Evolutionary conservation across 2,329 filamentous ascomycete genomes (phyloP).

Genomic region (Colletotrichum simmondsii): DNA sequence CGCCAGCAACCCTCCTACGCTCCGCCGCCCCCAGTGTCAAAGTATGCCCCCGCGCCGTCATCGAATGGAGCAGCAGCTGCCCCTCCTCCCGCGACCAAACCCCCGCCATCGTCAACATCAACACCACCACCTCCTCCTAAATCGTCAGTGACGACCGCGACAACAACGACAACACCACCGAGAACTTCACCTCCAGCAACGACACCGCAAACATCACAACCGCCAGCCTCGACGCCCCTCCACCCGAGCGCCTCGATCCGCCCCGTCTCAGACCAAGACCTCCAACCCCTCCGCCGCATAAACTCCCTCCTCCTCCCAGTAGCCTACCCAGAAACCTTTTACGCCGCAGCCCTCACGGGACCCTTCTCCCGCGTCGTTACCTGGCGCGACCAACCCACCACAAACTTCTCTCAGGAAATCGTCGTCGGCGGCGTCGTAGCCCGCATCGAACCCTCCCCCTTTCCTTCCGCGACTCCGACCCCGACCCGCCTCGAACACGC

Average conservation of each 20-base stretch:
- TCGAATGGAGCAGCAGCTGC: slow-evolving; percentile 20
- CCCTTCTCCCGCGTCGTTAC: slow-evolving; percentile 64
- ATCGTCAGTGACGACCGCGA: not conserved
- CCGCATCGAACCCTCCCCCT: slow-evolving; percentile 64
- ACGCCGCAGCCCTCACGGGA: slow-evolving; percentile 61
- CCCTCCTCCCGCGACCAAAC: slow-evolving; percentile 42
- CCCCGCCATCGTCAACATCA: slow-evolving; percentile 41
- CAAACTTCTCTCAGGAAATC: not conserved
- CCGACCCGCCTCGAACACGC: slow-evolving; percentile 50
- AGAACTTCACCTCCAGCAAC: slow-evolving; percentile 14
- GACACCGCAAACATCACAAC: slow-evolving; percentile 35
- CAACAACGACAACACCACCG: slow-evolving; percentile 36
- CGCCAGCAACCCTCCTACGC: slow-evolving; percentile 55
- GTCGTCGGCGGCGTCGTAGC: slow-evolving; percentile 72
- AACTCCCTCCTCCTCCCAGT: slow-evolving; percentile 74
- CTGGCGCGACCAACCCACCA: slow-evolving; percentile 40
- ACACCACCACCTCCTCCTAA: slow-evolving; percentile 30
- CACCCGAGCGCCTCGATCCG: slow-evolving; percentile 64
- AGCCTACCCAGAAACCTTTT: slow-evolving; percentile 73
- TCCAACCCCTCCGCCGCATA: slow-evolving; percentile 70
- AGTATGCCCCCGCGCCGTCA: slow-evolving; percentile 43
- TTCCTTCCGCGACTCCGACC: slow-evolving; percentile 38
- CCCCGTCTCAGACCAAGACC: slow-evolving; percentile 59
- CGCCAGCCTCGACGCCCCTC: slow-evolving; percentile 46
- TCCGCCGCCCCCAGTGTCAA: slow-evolving; percentile 47